Evolutionary conservation across 2,329 filamentous ascomycete species (phyloP).

Genomic region (Neocucurbitaria cava): DNA sequence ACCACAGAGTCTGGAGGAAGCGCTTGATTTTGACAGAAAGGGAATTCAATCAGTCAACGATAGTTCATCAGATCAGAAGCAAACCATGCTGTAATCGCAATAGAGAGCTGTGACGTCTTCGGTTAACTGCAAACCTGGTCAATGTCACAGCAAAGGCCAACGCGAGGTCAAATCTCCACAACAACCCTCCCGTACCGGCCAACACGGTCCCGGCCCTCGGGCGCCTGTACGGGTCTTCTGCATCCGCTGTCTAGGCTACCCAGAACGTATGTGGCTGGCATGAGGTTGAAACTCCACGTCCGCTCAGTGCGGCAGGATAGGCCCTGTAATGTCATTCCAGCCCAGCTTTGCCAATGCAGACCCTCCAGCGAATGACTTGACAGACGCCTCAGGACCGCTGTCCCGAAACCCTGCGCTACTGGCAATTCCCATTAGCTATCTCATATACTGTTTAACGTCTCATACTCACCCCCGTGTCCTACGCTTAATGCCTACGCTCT

Average conservation of each 20-base stretch:
- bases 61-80: background rate
- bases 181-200: conserved; percentile 24
- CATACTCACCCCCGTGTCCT: conserved; percentile 45
- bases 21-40: conserved; percentile 23
- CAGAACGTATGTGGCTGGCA: conserved; percentile 34
- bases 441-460: conserved; percentile 51
- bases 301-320: conserved; percentile 36
- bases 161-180: conserved; percentile 31
- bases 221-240: conserved; percentile 41
- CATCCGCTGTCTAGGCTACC: conserved; percentile 40
- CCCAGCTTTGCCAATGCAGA: conserved; percentile 38
- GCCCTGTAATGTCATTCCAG: conserved; percentile 35
- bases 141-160: conserved; percentile 12
- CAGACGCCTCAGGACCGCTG: conserved; percentile 48
- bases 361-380: conserved; percentile 36
- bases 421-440: conserved; percentile 37
- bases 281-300: conserved; percentile 47
- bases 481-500: conserved; percentile 48
- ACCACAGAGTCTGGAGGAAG: conserved; percentile 25
- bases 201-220: conserved; percentile 15
- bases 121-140: background rate
- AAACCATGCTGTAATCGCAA: background rate
- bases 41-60: conserved; percentile 3
- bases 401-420: conserved; percentile 48
- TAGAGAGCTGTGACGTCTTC: conserved; percentile 14